Evolutionary conservation across 2,329 filamentous ascomycete genomes (phyloP).

Genomic region (Trichophyton verrucosum): DNA sequence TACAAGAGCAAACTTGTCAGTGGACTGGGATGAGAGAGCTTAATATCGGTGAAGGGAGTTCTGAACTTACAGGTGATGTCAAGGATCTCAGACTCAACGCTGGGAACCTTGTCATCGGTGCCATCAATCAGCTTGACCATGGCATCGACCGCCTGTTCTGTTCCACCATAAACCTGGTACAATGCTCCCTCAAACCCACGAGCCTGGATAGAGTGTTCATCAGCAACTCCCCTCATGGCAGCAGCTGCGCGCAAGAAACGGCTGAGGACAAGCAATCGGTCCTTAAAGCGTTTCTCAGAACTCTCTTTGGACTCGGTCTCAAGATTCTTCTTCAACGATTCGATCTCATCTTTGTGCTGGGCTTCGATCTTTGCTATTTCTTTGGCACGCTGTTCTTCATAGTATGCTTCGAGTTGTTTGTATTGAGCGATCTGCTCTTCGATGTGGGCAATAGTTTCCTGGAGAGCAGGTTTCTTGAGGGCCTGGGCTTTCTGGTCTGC

Average conservation of each 20-base stretch:
- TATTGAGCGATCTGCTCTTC: constrained; percentile 51
- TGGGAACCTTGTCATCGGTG: constrained; percentile 44
- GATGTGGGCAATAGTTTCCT: constrained; percentile 43
- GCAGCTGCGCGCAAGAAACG: constrained; percentile 53
- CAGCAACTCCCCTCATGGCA: constrained; percentile 46
- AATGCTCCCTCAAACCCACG: constrained; percentile 53
- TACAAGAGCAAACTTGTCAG: constrained; percentile 16
- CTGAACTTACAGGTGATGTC: constrained; percentile 43
- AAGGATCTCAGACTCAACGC: constrained; percentile 43
- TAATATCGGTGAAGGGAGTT: background rate
- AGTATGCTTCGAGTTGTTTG: constrained; percentile 48
- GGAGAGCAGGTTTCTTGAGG: constrained; percentile 50
- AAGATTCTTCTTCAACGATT: constrained; percentile 39
- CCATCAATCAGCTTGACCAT: constrained; percentile 51
- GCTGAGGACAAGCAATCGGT: constrained; percentile 46
- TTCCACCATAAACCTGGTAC: constrained; percentile 51
- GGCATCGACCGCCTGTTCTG: constrained; percentile 45
- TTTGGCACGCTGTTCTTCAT: constrained; percentile 42
- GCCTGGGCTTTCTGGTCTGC: constrained; percentile 51
- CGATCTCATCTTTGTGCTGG: constrained; percentile 44
- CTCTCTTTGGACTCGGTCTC: constrained; percentile 38
- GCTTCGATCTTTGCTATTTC: constrained; percentile 46
- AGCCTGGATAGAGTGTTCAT: constrained; percentile 45
- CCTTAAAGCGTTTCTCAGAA: constrained; percentile 38
- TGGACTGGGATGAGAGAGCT: background rate